Conservation (phyloP, 805 yeast species). For the Myxozyma lipomycoides region DNA sequence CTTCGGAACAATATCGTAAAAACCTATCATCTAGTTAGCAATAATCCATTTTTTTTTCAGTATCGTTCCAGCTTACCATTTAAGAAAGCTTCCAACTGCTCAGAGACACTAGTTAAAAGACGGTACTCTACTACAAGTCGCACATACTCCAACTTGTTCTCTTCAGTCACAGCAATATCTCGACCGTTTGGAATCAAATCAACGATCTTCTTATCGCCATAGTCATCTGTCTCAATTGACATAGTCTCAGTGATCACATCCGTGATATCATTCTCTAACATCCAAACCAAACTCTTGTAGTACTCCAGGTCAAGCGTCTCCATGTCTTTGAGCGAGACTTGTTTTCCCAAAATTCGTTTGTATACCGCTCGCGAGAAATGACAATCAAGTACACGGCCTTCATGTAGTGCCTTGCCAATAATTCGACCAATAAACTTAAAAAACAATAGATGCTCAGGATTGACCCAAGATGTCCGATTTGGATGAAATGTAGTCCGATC, state of each 20-base stretch:
- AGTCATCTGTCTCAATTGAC: constrained; percentile 88
- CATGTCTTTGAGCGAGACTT: constrained; percentile 86
- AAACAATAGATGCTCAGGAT: constrained; percentile 88
- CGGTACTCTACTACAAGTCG: constrained; percentile 80
- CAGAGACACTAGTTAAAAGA: constrained; percentile 73
- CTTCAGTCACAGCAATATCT: constrained; percentile 81
- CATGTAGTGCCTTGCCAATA: constrained; percentile 91
- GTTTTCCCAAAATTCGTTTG: constrained; percentile 72
- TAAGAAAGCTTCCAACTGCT: constrained; percentile 80
- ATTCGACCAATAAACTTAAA: constrained; percentile 92
- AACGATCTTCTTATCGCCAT: constrained; percentile 79
- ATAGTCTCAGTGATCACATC: constrained; percentile 93
- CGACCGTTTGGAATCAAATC: constrained; percentile 82
- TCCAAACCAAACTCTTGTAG: constrained; percentile 90
- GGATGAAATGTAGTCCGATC: constrained; percentile 96
- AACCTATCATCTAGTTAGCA: constrained; percentile 50
- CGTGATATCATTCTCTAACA: constrained; percentile 93
- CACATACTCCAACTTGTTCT: constrained; percentile 86
- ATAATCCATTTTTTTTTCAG: neutral
- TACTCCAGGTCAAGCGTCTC: constrained; percentile 90
- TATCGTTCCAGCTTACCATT: constrained; percentile 25
- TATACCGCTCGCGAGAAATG: constrained; percentile 95
- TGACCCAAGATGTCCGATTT: constrained; percentile 83
- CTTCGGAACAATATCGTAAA: constrained; percentile 83
- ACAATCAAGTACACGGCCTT: constrained; percentile 80